A percentile compares a stretch with the other conserved stretches of the same genome.
phyloP scores from a whole-genome alignment of 257 asterid species.

The Solanum sitiens region DNA sequence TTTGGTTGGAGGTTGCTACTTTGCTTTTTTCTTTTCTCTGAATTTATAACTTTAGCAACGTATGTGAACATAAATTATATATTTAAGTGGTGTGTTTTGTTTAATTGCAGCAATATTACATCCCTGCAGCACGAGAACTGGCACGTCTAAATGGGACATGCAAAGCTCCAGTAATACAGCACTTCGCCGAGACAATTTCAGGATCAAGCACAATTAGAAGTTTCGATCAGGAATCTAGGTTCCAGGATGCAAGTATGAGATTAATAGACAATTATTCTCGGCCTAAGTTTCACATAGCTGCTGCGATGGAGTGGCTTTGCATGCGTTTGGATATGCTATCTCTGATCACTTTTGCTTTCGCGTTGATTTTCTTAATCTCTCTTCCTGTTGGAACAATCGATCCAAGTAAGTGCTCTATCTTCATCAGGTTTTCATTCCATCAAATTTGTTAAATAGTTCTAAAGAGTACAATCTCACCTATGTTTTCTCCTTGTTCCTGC shows the following conservation, averaged over 20 bases:
- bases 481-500: neutral
- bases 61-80: neutral
- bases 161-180: constrained; percentile 90
- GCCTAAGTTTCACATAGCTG: constrained; percentile 61
- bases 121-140: constrained; percentile 79
- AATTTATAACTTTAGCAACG: neutral
- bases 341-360: constrained; percentile 52
- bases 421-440: neutral
- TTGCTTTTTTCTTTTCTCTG: neutral
- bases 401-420: constrained; percentile 47
- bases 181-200: constrained; percentile 79
- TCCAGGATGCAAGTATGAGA: constrained; percentile 55
- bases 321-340: constrained; percentile 71
- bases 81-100: neutral
- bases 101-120: constrained; percentile 58
- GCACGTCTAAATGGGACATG: constrained; percentile 71
- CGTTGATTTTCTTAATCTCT: constrained; percentile 54
- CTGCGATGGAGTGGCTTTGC: constrained; percentile 97
- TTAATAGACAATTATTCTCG: constrained; percentile 74
- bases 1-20: constrained; percentile 61
- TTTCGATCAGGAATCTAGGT: constrained; percentile 64
- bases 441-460: neutral
- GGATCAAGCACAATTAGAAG: constrained; percentile 84
- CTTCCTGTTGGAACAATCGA: constrained; percentile 72
- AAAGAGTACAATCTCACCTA: neutral